These are phyloP conservation scores for Debaryomycetaceae sp. DNA, from an alignment of 1,139 yeast genomes.

Conservation along the genomic window DNA sequence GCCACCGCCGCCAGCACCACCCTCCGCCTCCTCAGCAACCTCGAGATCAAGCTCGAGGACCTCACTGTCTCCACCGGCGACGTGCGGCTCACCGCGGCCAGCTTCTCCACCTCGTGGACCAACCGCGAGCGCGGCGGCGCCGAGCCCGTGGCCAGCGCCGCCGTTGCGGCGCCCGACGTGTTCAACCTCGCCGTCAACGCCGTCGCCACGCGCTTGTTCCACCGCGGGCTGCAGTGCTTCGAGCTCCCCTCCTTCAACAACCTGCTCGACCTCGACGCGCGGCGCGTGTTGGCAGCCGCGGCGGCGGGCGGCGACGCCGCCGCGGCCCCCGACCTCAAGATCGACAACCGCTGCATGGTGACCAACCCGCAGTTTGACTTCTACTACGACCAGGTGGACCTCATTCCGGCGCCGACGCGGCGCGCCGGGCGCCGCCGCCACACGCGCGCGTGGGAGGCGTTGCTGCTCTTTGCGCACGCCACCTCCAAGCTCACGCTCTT, in stretches of 20 bases:
- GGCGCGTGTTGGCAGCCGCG: constrained; percentile 5
- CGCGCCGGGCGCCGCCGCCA: not conserved
- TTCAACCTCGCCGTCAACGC: constrained; percentile 14
- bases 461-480: constrained; percentile 16
- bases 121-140: constrained; percentile 10
- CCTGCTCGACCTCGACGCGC: constrained; percentile 12
- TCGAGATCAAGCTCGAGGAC: constrained; percentile 29
- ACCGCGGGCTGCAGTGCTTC: constrained; percentile 27
- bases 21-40: constrained; percentile 7
- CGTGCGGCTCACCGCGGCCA: constrained; percentile 17
- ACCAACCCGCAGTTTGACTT: constrained; percentile 34
- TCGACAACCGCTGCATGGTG: constrained; percentile 6
- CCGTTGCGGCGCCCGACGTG: constrained; percentile 1
- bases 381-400: constrained; percentile 36
- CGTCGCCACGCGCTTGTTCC: constrained; percentile 27
- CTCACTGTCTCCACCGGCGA: constrained; percentile 20
- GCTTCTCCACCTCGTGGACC: constrained; percentile 16
- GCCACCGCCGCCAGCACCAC: constrained; percentile 1
- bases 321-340: constrained; percentile 2
- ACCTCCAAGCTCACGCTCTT: constrained; percentile 27
- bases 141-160: not conserved
- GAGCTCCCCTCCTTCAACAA: constrained; percentile 29
- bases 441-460: constrained; percentile 5
- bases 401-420: no score
- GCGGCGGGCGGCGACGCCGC: not conserved